phyloP scores from a whole-genome alignment of 2,329 filamentous ascomycete species.

The Alternaria brassicicola region DNA sequence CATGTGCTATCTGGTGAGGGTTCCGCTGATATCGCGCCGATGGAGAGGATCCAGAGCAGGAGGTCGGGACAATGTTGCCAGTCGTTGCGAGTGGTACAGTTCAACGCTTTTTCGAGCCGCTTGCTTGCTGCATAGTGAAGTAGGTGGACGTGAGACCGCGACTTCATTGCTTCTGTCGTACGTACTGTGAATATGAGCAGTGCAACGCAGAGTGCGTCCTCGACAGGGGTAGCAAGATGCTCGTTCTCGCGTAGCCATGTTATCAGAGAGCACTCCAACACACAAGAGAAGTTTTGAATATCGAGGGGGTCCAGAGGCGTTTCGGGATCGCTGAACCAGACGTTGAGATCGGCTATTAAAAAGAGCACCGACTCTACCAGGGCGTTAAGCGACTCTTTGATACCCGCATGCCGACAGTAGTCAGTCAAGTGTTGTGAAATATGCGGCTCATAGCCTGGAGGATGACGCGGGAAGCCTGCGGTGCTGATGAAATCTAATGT shows the following conservation, averaged over 20 bases:
- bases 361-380: constrained; percentile 38
- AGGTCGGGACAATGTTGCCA: constrained; percentile 44
- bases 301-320: constrained; percentile 43
- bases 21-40: constrained; percentile 45
- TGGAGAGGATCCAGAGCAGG: constrained; percentile 47
- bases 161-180: constrained; percentile 42
- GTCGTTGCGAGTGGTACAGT: constrained; percentile 38
- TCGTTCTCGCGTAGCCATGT: constrained; percentile 41
- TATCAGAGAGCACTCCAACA: constrained; percentile 42
- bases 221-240: constrained; percentile 34
- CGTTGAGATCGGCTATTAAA: constrained; percentile 46
- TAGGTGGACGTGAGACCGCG: constrained; percentile 30
- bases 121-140: constrained; percentile 43
- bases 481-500: constrained; percentile 38
- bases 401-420: constrained; percentile 37
- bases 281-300: constrained; percentile 47
- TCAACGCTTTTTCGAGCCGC: constrained; percentile 44
- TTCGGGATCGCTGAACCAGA: constrained; percentile 39
- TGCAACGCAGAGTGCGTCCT: constrained; percentile 45
- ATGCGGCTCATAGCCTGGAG: constrained; percentile 35
- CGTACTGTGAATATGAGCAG: constrained; percentile 47
- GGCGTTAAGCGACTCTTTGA: constrained; percentile 36
- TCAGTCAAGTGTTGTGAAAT: constrained; percentile 40
- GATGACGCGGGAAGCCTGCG: constrained; percentile 37
- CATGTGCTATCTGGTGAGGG: constrained; percentile 39